A percentile compares a stretch with the other conserved stretches of the same genome.
Evolutionary conservation across 139 green algal species (phyloP).

Genomic region (Auxenochlorella protothecoides): DNA sequence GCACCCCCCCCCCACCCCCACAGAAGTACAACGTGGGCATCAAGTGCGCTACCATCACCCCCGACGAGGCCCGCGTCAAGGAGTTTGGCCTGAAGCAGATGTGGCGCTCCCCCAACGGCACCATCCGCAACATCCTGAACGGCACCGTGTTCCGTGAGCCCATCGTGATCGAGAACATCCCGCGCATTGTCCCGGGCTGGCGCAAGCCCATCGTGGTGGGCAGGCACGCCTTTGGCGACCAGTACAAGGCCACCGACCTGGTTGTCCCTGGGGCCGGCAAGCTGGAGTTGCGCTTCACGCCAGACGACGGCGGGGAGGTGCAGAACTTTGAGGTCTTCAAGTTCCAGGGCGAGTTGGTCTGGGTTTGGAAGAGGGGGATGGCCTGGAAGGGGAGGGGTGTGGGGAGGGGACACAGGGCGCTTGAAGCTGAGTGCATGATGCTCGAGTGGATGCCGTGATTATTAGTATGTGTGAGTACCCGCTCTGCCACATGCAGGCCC

Average conservation of each 20-base stretch:
- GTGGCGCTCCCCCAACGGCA: constrained; percentile 89
- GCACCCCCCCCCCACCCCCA: not conserved
- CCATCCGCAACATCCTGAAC: constrained; percentile 53
- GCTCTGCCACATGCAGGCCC: constrained; percentile 12
- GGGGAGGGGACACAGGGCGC: not conserved
- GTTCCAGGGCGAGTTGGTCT: constrained; percentile 19
- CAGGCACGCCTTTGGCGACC: constrained; percentile 92
- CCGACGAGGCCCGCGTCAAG: constrained; percentile 87
- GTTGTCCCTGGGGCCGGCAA: constrained; percentile 64
- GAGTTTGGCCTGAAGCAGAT: constrained; percentile 95
- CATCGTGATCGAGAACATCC: constrained; percentile 90
- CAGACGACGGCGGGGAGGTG: constrained; percentile 32
- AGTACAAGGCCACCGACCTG: constrained; percentile 90
- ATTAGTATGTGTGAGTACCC: too few relatives aligned
- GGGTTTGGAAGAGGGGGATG: too few relatives aligned
- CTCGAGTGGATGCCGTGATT: too few relatives aligned
- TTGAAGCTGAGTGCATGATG: too few relatives aligned
- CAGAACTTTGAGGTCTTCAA: constrained; percentile 45
- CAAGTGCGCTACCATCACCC: constrained; percentile 97
- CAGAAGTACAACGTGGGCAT: constrained; percentile 85
- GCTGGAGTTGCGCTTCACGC: constrained; percentile 68
- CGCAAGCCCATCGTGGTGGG: constrained; percentile 85
- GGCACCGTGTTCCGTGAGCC: constrained; percentile 92
- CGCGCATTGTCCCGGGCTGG: constrained; percentile 84
- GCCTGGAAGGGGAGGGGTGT: not conserved